These are phyloP conservation scores for Hypoxylon cercidicola DNA, from an alignment of 495 filamentous ascomycete species.

Conservation along the genomic window DNA sequence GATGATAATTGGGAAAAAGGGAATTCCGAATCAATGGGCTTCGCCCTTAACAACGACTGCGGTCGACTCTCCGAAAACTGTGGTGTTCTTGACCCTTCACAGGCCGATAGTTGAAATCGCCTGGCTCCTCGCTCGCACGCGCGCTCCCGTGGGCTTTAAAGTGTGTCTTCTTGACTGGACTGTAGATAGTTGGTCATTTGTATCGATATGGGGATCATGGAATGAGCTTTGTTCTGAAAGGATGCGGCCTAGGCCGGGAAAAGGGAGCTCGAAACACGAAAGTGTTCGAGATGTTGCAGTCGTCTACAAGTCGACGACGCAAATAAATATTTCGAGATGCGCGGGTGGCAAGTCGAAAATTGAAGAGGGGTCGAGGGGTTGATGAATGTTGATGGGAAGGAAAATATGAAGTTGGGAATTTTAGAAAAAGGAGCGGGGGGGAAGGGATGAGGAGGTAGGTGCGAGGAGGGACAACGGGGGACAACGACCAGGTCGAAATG, in stretches of 20 bases:
- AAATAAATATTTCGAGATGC: slow-evolving; percentile 41
- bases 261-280: slow-evolving; percentile 50
- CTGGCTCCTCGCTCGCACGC: slow-evolving; percentile 62
- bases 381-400: slow-evolving; percentile 51
- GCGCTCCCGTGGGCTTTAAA: slow-evolving; percentile 69
- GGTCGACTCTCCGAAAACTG: slow-evolving; percentile 45
- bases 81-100: slow-evolving; percentile 50
- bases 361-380: slow-evolving; percentile 62
- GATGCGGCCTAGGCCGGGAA: slow-evolving; percentile 46
- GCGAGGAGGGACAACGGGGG: slow-evolving; percentile 50
- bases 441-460: slow-evolving; percentile 47
- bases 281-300: slow-evolving; percentile 63
- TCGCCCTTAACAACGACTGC: slow-evolving; percentile 46
- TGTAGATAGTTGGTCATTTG: slow-evolving; percentile 66
- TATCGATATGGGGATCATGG: slow-evolving; percentile 64
- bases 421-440: slow-evolving; percentile 51
- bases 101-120: slow-evolving; percentile 64
- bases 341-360: slow-evolving; percentile 50
- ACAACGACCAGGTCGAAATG: slow-evolving; percentile 43
- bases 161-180: slow-evolving; percentile 64
- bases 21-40: slow-evolving; percentile 42
- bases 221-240: slow-evolving; percentile 43
- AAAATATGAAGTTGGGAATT: slow-evolving; percentile 49
- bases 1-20: slow-evolving; percentile 28
- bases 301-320: slow-evolving; percentile 50